Conservation (phyloP, 305 asterid genomes). For the Fraxinus xanthoxyloides region DNA sequence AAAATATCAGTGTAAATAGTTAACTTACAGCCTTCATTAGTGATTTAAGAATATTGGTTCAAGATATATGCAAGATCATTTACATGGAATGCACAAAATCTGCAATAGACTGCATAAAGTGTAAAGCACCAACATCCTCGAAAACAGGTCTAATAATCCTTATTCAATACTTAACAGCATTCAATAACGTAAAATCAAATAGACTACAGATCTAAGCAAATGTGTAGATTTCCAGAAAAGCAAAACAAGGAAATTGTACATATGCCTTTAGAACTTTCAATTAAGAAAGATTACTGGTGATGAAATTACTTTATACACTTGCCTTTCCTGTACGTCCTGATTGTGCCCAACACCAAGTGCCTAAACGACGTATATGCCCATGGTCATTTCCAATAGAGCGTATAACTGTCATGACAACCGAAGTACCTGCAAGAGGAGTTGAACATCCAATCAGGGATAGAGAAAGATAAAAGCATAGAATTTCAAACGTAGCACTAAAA, state of each 20-base stretch:
- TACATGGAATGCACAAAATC: not conserved
- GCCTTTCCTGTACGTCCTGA: slow-evolving; percentile 90
- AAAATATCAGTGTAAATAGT: not conserved
- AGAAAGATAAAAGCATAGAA: slow-evolving; percentile 10
- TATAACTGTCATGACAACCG: slow-evolving; percentile 83
- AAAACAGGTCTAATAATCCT: not conserved
- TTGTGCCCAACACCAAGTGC: slow-evolving; percentile 93
- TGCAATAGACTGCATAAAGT: not conserved
- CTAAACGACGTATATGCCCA: slow-evolving; percentile 72
- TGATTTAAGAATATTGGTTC: not conserved
- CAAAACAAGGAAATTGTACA: slow-evolving; percentile 11
- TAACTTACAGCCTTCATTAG: slow-evolving; percentile 3
- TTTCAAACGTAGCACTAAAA: not conserved
- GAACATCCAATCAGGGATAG: slow-evolving; percentile 11
- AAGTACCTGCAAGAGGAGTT: slow-evolving; percentile 63
- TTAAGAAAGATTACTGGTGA: not conserved
- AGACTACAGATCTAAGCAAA: not conserved
- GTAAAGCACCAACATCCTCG: not conserved
- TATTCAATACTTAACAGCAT: not conserved
- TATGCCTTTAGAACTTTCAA: slow-evolving; percentile 5
- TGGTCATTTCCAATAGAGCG: slow-evolving; percentile 89
- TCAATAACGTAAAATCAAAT: not conserved
- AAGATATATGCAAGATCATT: not conserved
- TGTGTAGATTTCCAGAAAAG: not conserved
- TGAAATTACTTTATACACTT: slow-evolving; percentile 35